phyloP scores from a whole-genome alignment of 345 rosid genomes.

The Arabidopsis thaliana region DNA sequence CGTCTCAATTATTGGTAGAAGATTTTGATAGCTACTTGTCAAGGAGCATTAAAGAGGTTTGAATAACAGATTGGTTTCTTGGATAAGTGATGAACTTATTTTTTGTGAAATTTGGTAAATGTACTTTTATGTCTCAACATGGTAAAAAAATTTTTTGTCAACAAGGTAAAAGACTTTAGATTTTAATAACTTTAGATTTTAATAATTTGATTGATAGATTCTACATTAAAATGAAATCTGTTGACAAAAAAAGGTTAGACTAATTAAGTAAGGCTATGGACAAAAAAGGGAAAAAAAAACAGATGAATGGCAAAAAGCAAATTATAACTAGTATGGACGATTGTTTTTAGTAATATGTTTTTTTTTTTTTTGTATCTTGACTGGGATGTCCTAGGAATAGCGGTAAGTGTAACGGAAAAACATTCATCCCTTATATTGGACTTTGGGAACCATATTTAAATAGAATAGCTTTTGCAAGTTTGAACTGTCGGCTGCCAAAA shows the following conservation, averaged over 20 bases:
- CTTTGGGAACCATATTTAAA: no score
- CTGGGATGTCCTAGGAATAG: no score
- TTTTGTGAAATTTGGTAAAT: background rate
- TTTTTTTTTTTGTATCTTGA: no score
- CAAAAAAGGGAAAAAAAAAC: no score
- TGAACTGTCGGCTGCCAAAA: background rate
- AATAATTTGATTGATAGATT: no score
- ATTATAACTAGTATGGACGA: no score
- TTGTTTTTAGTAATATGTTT: no score
- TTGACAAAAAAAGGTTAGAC: background rate
- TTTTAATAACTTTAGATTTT: background rate
- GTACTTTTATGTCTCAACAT: background rate
- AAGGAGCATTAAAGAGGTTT: background rate
- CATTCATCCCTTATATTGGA: no score
- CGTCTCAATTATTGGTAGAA: background rate
- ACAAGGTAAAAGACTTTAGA: background rate
- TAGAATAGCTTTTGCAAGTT: no score
- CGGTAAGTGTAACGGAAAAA: no score
- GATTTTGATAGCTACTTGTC: constrained; percentile 10
- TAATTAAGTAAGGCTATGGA: no score
- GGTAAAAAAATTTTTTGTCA: background rate
- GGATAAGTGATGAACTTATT: background rate
- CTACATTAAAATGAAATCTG: background rate
- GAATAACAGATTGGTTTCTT: background rate
- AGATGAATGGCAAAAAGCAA: background rate